A percentile compares a stretch with the other conserved stretches of the same genome.
These are phyloP conservation scores for Capsicum baccatum DNA, from an alignment of 257 asterid species.

Conservation along the genomic window DNA sequence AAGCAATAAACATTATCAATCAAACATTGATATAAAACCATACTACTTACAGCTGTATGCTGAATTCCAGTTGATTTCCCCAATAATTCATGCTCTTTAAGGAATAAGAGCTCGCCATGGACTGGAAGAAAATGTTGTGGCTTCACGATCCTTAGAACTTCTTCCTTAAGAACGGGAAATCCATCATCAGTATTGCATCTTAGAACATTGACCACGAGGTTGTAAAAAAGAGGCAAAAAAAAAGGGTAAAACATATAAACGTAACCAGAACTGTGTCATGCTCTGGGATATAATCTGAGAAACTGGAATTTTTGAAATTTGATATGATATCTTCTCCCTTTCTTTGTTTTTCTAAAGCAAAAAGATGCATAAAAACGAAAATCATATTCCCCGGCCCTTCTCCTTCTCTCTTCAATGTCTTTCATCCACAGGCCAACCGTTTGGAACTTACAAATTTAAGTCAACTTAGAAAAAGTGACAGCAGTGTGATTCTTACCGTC, in stretches of 20 bases:
- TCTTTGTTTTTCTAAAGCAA: neutral
- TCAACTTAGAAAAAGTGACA: neutral
- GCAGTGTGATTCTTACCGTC: neutral
- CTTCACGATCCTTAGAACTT: slow-evolving; percentile 92
- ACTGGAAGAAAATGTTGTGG: slow-evolving; percentile 98
- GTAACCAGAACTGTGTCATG: slow-evolving; percentile 15
- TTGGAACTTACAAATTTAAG: neutral
- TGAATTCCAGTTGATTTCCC: slow-evolving; percentile 95
- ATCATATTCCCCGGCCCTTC: neutral
- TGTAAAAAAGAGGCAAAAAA: neutral
- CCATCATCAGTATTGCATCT: slow-evolving; percentile 18
- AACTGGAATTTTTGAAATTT: slow-evolving; percentile 7
- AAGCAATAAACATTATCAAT: slow-evolving; percentile 1
- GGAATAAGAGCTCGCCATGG: slow-evolving; percentile 96
- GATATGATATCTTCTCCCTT: neutral
- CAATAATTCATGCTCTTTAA: slow-evolving; percentile 94
- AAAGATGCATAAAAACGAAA: neutral
- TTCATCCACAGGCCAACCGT: slow-evolving; percentile 15
- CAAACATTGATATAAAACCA: slow-evolving; percentile 26
- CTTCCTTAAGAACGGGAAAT: slow-evolving; percentile 57
- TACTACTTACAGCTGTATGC: slow-evolving; percentile 79
- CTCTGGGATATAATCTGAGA: slow-evolving; percentile 19
- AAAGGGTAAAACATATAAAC: neutral
- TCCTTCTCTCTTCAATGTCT: slow-evolving; percentile 25
- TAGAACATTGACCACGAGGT: neutral